phyloP scores from a whole-genome alignment of 257 asterid species.

The Henckelia pumila region DNA sequence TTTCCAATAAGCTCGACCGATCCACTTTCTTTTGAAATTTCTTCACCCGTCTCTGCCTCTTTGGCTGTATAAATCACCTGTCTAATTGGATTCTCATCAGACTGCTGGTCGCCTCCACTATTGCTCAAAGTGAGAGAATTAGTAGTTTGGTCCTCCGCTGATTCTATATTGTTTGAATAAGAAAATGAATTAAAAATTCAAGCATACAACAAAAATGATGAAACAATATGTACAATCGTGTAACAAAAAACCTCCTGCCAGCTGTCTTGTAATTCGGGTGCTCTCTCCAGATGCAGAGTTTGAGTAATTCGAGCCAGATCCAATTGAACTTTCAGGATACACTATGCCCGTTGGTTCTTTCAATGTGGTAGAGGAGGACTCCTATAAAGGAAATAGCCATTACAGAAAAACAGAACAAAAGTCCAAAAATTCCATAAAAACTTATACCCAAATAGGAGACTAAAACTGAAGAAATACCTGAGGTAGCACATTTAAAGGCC shows the following conservation, averaged over 20 bases:
- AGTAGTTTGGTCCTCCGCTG: conserved; percentile 27
- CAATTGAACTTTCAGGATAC: conserved; percentile 37
- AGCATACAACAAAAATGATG: not conserved
- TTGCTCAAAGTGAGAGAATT: conserved; percentile 26
- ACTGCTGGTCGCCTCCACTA: conserved; percentile 20
- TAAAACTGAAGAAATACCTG: conserved; percentile 46
- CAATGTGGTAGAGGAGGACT: conserved; percentile 40
- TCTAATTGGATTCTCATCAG: conserved; percentile 51
- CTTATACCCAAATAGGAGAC: not conserved
- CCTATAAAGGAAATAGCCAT: conserved; percentile 36
- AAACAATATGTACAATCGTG: not conserved
- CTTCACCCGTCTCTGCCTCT: conserved; percentile 31
- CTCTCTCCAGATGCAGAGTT: conserved; percentile 33
- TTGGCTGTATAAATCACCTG: conserved; percentile 39
- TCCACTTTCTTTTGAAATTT: conserved; percentile 24
- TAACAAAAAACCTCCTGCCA: conserved; percentile 62
- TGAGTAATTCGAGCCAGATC: conserved; percentile 29
- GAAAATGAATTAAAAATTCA: not conserved
- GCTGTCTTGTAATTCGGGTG: conserved; percentile 60
- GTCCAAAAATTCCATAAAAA: conserved; percentile 8
- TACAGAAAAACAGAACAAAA: conserved; percentile 24
- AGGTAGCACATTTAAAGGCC: conserved; percentile 67
- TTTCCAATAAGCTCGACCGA: conserved; percentile 26
- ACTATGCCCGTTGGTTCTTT: conserved; percentile 57
- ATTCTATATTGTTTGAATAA: conserved; percentile 27